Evolutionary conservation across 1,284 basidiomycete genomes (phyloP), one percentile per base, ranked within the genome.

Genomic region (Pulchroboletus neoregius): DNA sequence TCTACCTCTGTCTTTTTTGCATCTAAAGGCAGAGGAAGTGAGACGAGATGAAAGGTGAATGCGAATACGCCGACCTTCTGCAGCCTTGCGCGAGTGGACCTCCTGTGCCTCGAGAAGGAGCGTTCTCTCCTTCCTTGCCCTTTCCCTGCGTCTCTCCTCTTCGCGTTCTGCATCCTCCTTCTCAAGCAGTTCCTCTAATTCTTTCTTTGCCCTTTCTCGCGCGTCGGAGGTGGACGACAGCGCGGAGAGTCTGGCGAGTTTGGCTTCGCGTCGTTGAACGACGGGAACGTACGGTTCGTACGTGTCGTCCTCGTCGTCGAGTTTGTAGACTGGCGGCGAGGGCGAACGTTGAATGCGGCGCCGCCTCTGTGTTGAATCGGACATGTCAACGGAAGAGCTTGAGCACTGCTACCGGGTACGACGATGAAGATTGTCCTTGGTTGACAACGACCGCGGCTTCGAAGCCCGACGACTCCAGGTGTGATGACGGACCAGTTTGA

Each of bases 271-370:
- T 30, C 93, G 80, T 66, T 96, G 85, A 32, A 91, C 82, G 33
- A 97, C 82, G 6, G 95, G 87, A 22, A 99, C 71, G 66, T 98
- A 98, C 2, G 87, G 89, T 49, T 86, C 82, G 62, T 92, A 93
- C 32, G 72, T 68, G 46, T 81, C 78, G 49, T 83, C 78, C 27
- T 82, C 78, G 32, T 81, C 76, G 54, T 85, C 80, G 33, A 85
- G 69, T 35, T 73, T 78, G 65, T 82, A 83, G 33, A 32, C 31
- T 0, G 63, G 61, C 1, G 84, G 83, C n/a, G 84, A 82, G 1
- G 78, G 75, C 33, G 82, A 78, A 41, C 75, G 78, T 48, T 76
- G 71, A 10, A 71, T 52, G 51, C 73, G 73, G 50, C 71, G 74
- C 51, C 74, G 76, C 58, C 74, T 80, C 39, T 70, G 53, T 46